These are phyloP conservation scores for Begonia peltatifolia DNA, from an alignment of 306 rosid species.

Conservation along the genomic window DNA sequence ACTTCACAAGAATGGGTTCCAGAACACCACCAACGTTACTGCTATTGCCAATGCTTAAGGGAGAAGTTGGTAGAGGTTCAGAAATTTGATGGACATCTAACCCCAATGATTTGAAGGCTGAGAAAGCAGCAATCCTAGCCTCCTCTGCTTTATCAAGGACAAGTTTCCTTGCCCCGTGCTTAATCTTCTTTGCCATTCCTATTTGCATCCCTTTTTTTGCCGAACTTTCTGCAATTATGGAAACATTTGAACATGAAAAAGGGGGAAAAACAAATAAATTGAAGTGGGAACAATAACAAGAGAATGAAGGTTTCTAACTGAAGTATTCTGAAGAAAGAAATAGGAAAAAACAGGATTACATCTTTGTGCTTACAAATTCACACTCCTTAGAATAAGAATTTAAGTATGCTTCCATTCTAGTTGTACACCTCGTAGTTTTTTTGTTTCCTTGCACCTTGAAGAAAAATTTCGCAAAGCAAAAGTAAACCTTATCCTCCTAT, in stretches of 20 bases:
- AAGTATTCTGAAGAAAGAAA: not conserved
- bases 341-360: not conserved
- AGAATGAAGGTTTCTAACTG: no score
- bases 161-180: slow-evolving; percentile 87
- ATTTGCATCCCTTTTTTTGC: slow-evolving; percentile 60
- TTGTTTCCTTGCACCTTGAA: no score
- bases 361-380: no score
- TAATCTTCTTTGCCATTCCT: slow-evolving; percentile 86
- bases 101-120: slow-evolving; percentile 86
- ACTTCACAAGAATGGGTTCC: slow-evolving; percentile 9
- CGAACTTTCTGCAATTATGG: slow-evolving; percentile 37
- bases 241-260: slow-evolving; percentile 7
- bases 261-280: slow-evolving; percentile 3
- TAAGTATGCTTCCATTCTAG: no score
- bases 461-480: no score
- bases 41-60: slow-evolving; percentile 37
- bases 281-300: no score
- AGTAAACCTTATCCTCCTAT: no score
- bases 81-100: slow-evolving; percentile 58
- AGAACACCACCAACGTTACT: slow-evolving; percentile 24
- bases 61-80: slow-evolving; percentile 29
- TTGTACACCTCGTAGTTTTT: no score
- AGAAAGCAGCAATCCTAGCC: slow-evolving; percentile 81
- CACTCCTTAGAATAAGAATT: no score
- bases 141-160: slow-evolving; percentile 96